Percentiles rank a stretch among this genome's conserved stretches.
Conservation (phyloP, 306 rosid genomes). For the Pterocarpus santalinus region DNA sequence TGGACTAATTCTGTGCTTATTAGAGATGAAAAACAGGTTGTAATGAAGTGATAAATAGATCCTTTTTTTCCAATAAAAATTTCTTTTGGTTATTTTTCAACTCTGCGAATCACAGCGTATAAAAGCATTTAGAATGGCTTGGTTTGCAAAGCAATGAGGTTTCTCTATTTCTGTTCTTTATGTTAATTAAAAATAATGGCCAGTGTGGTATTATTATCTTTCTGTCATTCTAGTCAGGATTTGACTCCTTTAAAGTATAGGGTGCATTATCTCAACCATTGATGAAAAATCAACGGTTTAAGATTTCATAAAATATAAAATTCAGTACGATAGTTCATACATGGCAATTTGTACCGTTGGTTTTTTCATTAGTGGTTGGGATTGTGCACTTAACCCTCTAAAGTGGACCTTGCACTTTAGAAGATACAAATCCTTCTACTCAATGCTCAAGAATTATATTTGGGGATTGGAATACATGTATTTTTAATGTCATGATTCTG, state of each 20-base stretch:
- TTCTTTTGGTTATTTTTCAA: not conserved
- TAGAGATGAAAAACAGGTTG: conserved; percentile 1
- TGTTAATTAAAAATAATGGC: not conserved
- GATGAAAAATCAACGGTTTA: no score
- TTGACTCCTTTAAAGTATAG: no score
- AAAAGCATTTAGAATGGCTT: not conserved
- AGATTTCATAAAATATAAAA: no score
- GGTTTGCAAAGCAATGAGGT: not conserved
- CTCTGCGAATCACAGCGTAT: not conserved
- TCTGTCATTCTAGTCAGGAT: not conserved
- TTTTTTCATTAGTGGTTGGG: no score
- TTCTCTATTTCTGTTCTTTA: not conserved
- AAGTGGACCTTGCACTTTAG: no score
- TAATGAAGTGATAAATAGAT: not conserved
- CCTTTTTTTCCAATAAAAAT: not conserved
- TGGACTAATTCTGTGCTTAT: conserved; percentile 2
- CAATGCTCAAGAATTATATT: not conserved
- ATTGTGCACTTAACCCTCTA: no score
- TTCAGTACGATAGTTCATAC: no score
- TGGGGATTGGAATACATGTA: not conserved
- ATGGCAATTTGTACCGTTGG: no score
- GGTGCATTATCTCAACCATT: no score
- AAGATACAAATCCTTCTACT: no score
- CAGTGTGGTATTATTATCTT: not conserved
- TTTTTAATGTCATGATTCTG: not conserved